Base-by-base conservation (phyloP, 1,284 basidiomycete species). In the Thecaphora frezii region DNA sequence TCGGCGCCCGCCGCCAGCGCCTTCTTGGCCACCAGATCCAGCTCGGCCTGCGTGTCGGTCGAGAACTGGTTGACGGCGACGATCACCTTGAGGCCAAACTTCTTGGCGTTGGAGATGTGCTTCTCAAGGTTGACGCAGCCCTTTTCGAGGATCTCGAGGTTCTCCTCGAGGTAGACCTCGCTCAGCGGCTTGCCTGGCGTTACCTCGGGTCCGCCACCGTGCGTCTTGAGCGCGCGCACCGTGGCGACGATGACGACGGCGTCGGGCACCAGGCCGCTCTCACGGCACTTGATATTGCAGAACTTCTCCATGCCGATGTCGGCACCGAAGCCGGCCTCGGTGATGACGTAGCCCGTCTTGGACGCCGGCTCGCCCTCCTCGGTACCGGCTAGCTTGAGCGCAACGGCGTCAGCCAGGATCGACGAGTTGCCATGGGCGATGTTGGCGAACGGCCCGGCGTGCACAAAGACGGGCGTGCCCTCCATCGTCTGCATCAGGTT, bases 361-460 rank as follows among this genome's bases (percentile, higher is more conserved):
- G 89, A 87, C 12, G 86, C 72, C 1, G 86, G 82, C 75, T 97
- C 94, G 50, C 93, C 93, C 70, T 89, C 85, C 80, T 98, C 94
- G n/a, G 88, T 88, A 69, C 94, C 94, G 9, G 93, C 96, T 37
- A 98, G 87, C 83, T 98, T 98, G 73, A 98, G 85, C 39, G 94
- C 94, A 52, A 98, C 88, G 48, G 89, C 88, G 80, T 98, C 94
- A 24, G 94, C 94, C 46, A 98, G 86, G 80, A 98, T 97, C 44
- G 93, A 97, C 16, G 93, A 97, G 83, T 98, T 98, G 56, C 94
- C 94, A 80, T 98, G 94, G 3, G 94, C 94, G 75, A 98, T 98
- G 84, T 98, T 98, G 68, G 94, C 94, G 79, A 98, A 98, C 18
- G 94, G 96, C 51, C 94, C 94, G 10, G 94, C 94, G 81, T 98